Base-by-base conservation (phyloP, 1,284 basidiomycete genomes). In the Malassezia yamatoensis region DNA sequence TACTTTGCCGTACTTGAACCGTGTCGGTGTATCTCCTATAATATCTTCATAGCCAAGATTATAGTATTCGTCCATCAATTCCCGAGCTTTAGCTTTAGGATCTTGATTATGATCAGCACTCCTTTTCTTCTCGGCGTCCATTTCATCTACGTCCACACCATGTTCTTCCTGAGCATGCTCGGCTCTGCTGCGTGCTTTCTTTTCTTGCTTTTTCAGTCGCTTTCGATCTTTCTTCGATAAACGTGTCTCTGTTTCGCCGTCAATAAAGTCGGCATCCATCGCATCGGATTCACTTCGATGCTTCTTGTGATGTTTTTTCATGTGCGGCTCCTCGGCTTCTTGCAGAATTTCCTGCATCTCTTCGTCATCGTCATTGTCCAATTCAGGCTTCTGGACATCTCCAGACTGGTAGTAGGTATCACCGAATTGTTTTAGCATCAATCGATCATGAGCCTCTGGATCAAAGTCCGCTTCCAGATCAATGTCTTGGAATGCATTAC, bases 31-130 rank as follows among this genome's bases (percentile, higher is more conserved):
- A 72, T 85, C 89, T 6, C 86, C 91, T 58, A 90, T 89, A 79
- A 94, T 82, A 73, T 96, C 91, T 76, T 96, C 96, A 78, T 96
- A 94, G 64, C 96, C 90, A 16, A 96, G 80, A 32, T 80, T 83
- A 74, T 90, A 86, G 50, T 96, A 80, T 71, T 90, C 87, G 60
- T 91, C 87, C 83, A 96, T 86, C 65, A 91, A 88, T 67, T 87
- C 80, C 53, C 90, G 84, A 51, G 91, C 77, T 64, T 84, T 52
- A 15, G 64, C 54, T 49, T 68, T 66, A 32, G 67, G 63, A 51
- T 73, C 73, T 5, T 59, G 51, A 7, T 63, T 41, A 2, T 33
- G n/a, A 45, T 49, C 18, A 12, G 48, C 18, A 10, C 18, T 39
- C 5, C 44, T 41, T 8, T 36, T 29, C n/a, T 37, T 36, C 20